phyloP scores from a whole-genome alignment of 306 rosid genomes.

The Vigna hirtella region DNA sequence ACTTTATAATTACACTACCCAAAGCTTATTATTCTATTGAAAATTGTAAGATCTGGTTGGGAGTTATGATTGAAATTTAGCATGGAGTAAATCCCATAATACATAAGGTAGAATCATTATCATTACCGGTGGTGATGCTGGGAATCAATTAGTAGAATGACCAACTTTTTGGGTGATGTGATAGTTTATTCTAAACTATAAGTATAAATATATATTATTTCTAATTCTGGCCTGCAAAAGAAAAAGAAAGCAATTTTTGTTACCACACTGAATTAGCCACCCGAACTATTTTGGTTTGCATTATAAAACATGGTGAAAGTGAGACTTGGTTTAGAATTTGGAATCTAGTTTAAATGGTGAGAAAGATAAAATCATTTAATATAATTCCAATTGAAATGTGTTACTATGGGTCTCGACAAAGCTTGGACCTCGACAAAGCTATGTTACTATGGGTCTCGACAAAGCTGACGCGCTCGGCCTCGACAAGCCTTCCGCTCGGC shows the following conservation, averaged over 20 bases:
- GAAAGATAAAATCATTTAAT: no score
- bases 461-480: no score
- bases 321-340: no score
- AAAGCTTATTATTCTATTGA: not conserved
- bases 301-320: not conserved
- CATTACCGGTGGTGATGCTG: not conserved
- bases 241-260: not conserved
- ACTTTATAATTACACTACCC: not conserved
- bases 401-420: no score
- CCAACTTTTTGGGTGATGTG: constrained; percentile 22
- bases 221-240: no score
- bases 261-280: not conserved
- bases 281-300: not conserved
- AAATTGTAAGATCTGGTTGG: not conserved
- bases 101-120: not conserved
- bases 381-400: no score
- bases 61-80: not conserved
- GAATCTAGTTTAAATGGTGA: no score
- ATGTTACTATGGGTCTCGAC: no score
- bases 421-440: no score
- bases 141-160: not conserved
- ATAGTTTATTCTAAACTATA: constrained; percentile 1
- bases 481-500: no score
- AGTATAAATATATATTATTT: not conserved
- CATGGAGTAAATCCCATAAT: not conserved